Evolutionary conservation across 352 stramenopile species (phyloP), one percentile per base, ranked within the genome.

Genomic region (Pilasporangium apinafurcum): DNA sequence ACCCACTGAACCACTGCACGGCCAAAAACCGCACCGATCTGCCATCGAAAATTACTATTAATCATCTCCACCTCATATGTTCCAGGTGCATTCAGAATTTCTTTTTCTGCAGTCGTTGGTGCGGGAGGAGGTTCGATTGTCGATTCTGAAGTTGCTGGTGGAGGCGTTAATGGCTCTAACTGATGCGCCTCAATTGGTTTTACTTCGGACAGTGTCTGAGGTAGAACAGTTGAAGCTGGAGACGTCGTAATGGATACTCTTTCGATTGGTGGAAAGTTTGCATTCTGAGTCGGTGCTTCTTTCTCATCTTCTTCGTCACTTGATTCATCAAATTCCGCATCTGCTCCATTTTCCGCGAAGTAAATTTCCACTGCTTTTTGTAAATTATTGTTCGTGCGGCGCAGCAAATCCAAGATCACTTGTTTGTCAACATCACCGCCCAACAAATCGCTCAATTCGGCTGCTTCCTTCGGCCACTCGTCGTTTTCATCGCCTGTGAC

Each of bases 31-130:
- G 74, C 88, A 26, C 77, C 77, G 34, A 94, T 92, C 49, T 88
- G 75, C 82, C 82, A 94, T 48, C 67, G 59, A 22, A 92, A 80
- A 30, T 86, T 74, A 32, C 59, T 68, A 37, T 81, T 83, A 17
- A 65, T 57, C 62, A 92, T 82, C n/a, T 83, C 65, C 21, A 89
- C 78, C 50, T 94, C 79, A 48, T 91, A 94, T 28, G 74, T 89
- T 16, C 69, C 79, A 27, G 69, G 75, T 25, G 62, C 65, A 42
- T 73, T 60, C 37, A 91, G 37, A 17, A 59, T 62, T 21, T 89
- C 72, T 28, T 56, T 38, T n/a, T 67, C 59, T n/a, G 51, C 38
- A 17, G 51, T 41, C 18, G 37, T 52, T 39, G 55, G 44, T 8
- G 72, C 37, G 36, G 59, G 38, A 13, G 41, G 40, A 9, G 24